Conservation (phyloP, 805 yeast genomes). For the Ogataea nonfermentans region DNA sequence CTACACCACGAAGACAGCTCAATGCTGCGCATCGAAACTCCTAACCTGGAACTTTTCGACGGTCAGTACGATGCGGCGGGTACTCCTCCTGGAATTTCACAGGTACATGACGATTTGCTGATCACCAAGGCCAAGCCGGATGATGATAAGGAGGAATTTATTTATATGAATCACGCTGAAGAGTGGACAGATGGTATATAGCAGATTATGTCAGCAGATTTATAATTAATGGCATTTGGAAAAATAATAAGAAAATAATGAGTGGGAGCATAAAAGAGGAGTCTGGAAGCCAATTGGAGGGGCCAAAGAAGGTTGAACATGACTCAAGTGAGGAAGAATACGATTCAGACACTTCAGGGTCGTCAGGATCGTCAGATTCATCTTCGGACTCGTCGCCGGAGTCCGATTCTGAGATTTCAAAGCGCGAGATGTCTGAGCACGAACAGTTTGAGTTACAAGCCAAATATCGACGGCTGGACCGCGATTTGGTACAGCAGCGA, state of each 20-base stretch:
- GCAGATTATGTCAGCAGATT: conserved; percentile 8
- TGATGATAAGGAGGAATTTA: conserved; percentile 13
- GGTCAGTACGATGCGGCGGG: conserved; percentile 12
- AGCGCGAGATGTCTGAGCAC: conserved; percentile 23
- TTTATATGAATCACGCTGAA: conserved; percentile 4
- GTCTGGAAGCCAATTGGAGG: background rate
- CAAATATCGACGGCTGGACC: conserved; percentile 26
- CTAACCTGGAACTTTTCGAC: conserved; percentile 20
- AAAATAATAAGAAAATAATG: conserved; percentile 9
- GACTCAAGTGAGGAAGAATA: conserved; percentile 1
- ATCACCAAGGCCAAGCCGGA: conserved; percentile 7
- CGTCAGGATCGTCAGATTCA: conserved; percentile 10
- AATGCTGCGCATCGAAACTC: conserved; percentile 16
- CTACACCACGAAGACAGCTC: conserved; percentile 5
- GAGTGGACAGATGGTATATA: conserved; percentile 10
- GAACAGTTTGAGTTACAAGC: conserved; percentile 28
- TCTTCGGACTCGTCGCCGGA: conserved; percentile 8
- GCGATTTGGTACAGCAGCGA: conserved; percentile 35
- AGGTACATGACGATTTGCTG: conserved; percentile 8
- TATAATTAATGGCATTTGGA: background rate
- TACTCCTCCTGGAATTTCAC: conserved; percentile 2
- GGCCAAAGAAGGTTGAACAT: background rate
- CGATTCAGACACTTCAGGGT: conserved; percentile 14
- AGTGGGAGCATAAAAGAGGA: conserved; percentile 8
- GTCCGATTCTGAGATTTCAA: conserved; percentile 12